Base-by-base conservation (phyloP, 371 early-diverging fungal genomes). In the Dinochytrium kinnereticum region DNA sequence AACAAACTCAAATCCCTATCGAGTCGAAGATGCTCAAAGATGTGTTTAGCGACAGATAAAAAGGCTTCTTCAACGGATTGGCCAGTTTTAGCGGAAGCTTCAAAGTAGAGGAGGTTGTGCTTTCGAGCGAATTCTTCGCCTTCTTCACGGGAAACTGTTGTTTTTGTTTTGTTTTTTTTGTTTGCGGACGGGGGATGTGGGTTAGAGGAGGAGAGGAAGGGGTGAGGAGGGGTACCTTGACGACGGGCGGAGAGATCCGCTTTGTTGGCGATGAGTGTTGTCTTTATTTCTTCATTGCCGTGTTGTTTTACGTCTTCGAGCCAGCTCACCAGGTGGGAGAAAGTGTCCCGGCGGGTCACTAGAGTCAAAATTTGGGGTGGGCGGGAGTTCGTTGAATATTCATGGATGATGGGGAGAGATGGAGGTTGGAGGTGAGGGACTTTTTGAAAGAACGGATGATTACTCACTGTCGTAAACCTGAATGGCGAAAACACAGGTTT, bases 241-340 rank as follows among this genome's bases (percentile, higher is more conserved):
- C 95, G 88, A 75, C 92, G 90, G 40, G 88, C 86, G 44, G 91
- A 91, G 64, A 97, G 85, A 83, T 98, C 98, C 61, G 90, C 90
- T 82, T 98, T 98, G 87, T 98, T 98, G 38, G 97, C 98, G 71
- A 98, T 92, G 51, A 98, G 86, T 80, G 94, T 93, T 76, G 92
- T 94, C 30, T 93, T 92, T 40, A 94, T 97, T 72, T 94, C 91
- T 68, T 92, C 93, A 79, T 94, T 97, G 59, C 95, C 93, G 76
- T 95, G 93, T 79, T 93, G 90, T 72, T 26, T 38, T 64, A 81
- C 79, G 90, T 91, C 92, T 70, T 95, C 93, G 31, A 98, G 86
- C 99, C 99, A 99, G 39, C 90, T 93, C 31, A 92, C 84, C 68
- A 98, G 86, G 77, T 93, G 92, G 70, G 93, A 89, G 83, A 98